A percentile compares a stretch with the other conserved stretches of the same genome.
Evolutionary conservation across 176 grass and related monocot genomes (phyloP).

Genomic region (Dactylis glomerata): DNA sequence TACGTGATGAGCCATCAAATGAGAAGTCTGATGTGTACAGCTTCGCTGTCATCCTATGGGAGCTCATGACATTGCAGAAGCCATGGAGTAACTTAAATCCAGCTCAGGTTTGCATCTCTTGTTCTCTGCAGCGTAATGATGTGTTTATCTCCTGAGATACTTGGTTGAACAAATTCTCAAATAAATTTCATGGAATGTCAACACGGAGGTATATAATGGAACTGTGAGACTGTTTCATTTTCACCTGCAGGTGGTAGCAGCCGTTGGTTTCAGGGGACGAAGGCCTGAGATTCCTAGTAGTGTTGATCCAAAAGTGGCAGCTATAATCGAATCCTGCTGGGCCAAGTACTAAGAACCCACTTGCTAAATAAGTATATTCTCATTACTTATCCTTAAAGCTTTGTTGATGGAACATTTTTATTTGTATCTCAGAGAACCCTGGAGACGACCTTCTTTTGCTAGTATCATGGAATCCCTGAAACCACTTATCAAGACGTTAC

Average conservation of each 20-base stretch:
- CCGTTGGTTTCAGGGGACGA: slow-evolving; percentile 68
- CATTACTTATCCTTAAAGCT: background rate
- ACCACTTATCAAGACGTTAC: slow-evolving; percentile 49
- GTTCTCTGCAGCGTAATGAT: slow-evolving; percentile 15
- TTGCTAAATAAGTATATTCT: slow-evolving; percentile 8
- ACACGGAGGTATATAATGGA: background rate
- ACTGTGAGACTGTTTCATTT: background rate
- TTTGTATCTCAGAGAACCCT: slow-evolving; percentile 55
- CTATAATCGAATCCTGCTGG: slow-evolving; percentile 80
- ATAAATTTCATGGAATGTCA: background rate
- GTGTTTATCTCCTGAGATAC: background rate
- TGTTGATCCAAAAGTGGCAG: slow-evolving; percentile 54
- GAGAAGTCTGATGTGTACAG: slow-evolving; percentile 94
- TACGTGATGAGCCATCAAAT: slow-evolving; percentile 71
- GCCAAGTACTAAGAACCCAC: slow-evolving; percentile 50
- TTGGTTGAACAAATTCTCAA: background rate
- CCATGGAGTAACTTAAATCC: slow-evolving; percentile 78
- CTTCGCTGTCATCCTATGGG: slow-evolving; percentile 83
- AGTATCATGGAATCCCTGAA: slow-evolving; percentile 77
- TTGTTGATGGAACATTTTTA: background rate
- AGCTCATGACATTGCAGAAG: slow-evolving; percentile 88
- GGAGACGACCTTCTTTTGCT: slow-evolving; percentile 72
- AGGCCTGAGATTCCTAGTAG: slow-evolving; percentile 66
- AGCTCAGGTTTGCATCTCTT: slow-evolving; percentile 48
- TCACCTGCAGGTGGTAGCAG: slow-evolving; percentile 64